A percentile compares a stretch with the other conserved stretches of the same genome.
These are phyloP conservation scores for Saccharomycopsis hybrid DNA, from an alignment of 1,139 yeast genomes.

Conservation along the genomic window DNA sequence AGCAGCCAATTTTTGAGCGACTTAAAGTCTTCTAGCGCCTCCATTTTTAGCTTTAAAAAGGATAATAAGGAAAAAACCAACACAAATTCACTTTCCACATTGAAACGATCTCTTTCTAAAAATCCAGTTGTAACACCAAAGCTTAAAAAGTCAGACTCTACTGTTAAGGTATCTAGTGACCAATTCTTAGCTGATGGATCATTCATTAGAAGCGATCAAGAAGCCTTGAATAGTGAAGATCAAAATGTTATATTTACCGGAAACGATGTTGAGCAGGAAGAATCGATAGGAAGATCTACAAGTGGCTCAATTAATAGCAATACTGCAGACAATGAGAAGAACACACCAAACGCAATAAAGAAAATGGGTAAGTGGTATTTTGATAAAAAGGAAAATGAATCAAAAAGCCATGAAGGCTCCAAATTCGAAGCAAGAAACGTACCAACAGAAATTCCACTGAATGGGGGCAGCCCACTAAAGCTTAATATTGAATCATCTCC, in stretches of 20 bases:
- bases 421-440: too few relatives aligned
- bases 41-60: constrained; percentile 9
- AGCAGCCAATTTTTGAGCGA: constrained; percentile 4
- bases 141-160: constrained; percentile 23
- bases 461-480: constrained; percentile 5
- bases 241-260: too few relatives aligned
- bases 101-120: neutral
- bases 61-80: constrained; percentile 5
- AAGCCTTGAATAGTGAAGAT: neutral
- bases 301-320: too few relatives aligned
- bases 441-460: too few relatives aligned
- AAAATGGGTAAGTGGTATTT: constrained; percentile 69
- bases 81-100: neutral
- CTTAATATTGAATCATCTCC: neutral
- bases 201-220: constrained; percentile 21
- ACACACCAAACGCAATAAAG: constrained; percentile 41
- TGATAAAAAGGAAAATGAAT: constrained; percentile 37
- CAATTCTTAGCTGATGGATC: constrained; percentile 27
- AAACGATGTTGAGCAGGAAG: too few relatives aligned
- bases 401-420: constrained; percentile 7
- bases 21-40: constrained; percentile 11
- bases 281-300: too few relatives aligned
- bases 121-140: constrained; percentile 9
- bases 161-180: constrained; percentile 24
- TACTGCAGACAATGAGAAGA: constrained; percentile 21